Evolutionary conservation across 768 basidiomycete species (phyloP), one percentile per base, ranked within the genome.

Genomic region (Glaciozyma martinii): DNA sequence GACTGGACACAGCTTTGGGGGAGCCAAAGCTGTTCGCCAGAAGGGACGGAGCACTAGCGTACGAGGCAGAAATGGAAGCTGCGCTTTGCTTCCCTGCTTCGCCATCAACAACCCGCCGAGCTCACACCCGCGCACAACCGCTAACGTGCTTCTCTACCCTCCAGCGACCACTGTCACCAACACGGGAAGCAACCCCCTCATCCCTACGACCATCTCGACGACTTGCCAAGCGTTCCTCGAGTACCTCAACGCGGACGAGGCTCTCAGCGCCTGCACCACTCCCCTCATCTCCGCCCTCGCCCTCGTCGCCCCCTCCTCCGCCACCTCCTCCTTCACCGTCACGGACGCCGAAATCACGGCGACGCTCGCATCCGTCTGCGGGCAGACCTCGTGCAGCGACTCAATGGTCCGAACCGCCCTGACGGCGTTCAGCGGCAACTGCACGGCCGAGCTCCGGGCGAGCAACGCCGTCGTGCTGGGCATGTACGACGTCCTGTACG

Each of bases 401-500:
- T 80, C 77, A 47, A 74, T 80, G 63, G 76, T 97, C 73, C 82
- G 86, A 61, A 65, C 78, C 49, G 80, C 83, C 71, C 83, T 97
- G 60, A 78, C 82, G 59, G 63, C 79, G 12, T 95, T 97, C 78
- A 85, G 85, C 76, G 72, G 81, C 13, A 80, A 82, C 16, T 99
- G 94, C 80, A 63, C 78, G 1, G 63, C 73, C 25, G 94, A 98
- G 78, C 78, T 99, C 71, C 83, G 83, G 5, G 74, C 73, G 32
- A 56, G 71, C 23, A 71, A 73, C 30, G 63, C 62, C 7, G 75
- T 75, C 75, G 76, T 66, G 61, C 62, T 54, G 75, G 79, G 76
- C 32, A 77, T 82, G 3, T 99, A 98, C 78, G 93, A 97, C 74
- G 78, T 84, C 37, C 78, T 97, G 33, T 99, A 90, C 79, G 68